Evolutionary conservation across 257 asterid species (phyloP).

Genomic region (Leptodermis oblonga): DNA sequence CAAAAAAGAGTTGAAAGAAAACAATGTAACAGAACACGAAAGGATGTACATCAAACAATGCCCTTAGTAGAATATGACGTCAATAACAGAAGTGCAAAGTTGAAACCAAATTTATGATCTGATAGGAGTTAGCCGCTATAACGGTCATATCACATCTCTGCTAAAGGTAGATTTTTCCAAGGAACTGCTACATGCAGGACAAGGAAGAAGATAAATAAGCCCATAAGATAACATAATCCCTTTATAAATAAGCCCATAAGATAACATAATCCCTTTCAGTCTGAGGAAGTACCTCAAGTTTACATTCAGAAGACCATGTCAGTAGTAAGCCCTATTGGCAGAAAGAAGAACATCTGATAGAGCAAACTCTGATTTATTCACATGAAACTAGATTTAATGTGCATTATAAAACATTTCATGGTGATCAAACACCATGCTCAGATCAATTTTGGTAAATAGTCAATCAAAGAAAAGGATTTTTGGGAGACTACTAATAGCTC

Average conservation of each 20-base stretch:
- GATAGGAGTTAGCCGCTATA: not conserved
- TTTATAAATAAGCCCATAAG: not conserved
- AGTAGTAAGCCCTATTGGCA: not conserved
- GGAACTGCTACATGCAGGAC: not conserved
- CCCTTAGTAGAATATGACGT: not conserved
- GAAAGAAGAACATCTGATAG: not conserved
- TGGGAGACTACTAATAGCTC: not conserved
- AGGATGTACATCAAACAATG: not conserved
- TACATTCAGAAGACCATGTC: not conserved
- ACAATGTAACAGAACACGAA: not conserved
- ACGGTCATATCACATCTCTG: not conserved
- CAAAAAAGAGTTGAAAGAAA: constrained; percentile 26
- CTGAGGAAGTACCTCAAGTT: not conserved
- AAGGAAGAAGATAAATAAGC: not conserved
- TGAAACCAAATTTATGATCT: not conserved
- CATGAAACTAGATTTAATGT: not conserved
- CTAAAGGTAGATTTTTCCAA: not conserved
- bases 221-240: constrained; percentile 1
- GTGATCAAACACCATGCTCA: not conserved
- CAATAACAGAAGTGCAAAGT: not conserved
- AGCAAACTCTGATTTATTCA: not conserved
- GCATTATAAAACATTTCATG: not conserved
- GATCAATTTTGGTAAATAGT: not conserved
- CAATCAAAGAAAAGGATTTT: not conserved
- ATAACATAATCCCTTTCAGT: not conserved